Percentiles rank a stretch among this genome's conserved stretches.
Evolutionary conservation across 2,329 filamentous ascomycete genomes (phyloP).

Genomic region (Fusarium goolgardi): DNA sequence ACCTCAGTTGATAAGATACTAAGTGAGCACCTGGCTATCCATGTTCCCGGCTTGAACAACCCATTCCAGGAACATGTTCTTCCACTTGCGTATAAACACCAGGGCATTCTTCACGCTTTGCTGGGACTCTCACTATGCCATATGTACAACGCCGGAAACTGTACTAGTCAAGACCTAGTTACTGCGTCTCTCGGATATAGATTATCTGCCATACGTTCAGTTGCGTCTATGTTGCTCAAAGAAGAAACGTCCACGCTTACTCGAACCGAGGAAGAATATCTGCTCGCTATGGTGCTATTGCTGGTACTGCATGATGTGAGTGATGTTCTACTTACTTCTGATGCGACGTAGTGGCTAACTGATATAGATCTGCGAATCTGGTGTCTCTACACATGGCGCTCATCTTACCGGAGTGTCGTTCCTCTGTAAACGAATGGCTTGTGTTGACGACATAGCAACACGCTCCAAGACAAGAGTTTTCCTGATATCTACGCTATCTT

Average conservation of each 20-base stretch:
- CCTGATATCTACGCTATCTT: slow-evolving; percentile 44
- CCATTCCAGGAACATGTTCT: slow-evolving; percentile 42
- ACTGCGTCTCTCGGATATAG: slow-evolving; percentile 40
- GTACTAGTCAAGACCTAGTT: slow-evolving; percentile 15
- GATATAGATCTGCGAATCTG: slow-evolving; percentile 44
- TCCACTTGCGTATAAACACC: slow-evolving; percentile 42
- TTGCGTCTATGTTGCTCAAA: slow-evolving; percentile 35
- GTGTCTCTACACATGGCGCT: slow-evolving; percentile 45
- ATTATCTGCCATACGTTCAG: slow-evolving; percentile 39
- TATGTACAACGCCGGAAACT: slow-evolving; percentile 32
- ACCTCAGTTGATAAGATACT: slow-evolving; percentile 37
- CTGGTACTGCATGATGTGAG: slow-evolving; percentile 46
- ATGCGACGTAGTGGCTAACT: not conserved
- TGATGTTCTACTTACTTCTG: accelerated
- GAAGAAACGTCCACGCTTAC: slow-evolving; percentile 31
- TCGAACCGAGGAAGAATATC: slow-evolving; percentile 38
- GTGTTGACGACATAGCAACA: slow-evolving; percentile 9
- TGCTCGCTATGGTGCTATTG: slow-evolving; percentile 44
- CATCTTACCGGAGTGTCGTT: slow-evolving; percentile 48
- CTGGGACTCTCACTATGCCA: slow-evolving; percentile 47
- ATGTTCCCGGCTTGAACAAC: slow-evolving; percentile 35
- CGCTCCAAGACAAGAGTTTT: slow-evolving; percentile 41
- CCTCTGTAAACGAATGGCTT: slow-evolving; percentile 43
- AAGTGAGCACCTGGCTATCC: slow-evolving; percentile 38
- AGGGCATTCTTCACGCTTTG: slow-evolving; percentile 45